Evolutionary conservation across 306 rosid species (phyloP).

Genomic region (Cajanus cajan): DNA sequence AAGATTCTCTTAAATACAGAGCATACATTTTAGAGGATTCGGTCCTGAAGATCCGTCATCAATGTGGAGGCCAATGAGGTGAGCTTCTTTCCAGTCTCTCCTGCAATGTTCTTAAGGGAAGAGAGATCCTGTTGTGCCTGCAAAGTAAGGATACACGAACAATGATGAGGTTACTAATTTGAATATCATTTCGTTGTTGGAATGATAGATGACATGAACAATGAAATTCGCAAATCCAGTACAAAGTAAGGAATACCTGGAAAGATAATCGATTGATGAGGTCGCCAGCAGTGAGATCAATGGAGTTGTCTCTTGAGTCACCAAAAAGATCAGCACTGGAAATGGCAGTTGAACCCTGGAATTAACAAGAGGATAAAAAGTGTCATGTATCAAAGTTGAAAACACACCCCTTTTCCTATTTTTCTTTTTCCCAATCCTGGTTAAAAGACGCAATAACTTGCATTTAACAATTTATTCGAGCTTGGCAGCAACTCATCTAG

Average conservation of each 20-base stretch:
- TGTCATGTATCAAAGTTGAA: slow-evolving; percentile 9
- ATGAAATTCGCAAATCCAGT: background rate
- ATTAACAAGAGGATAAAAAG: slow-evolving; percentile 10
- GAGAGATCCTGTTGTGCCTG: slow-evolving; percentile 97
- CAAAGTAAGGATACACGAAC: no score
- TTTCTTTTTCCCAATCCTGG: background rate
- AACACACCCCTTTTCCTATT: background rate
- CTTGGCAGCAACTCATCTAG: background rate
- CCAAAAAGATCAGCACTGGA: slow-evolving; percentile 97
- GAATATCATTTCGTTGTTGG: background rate
- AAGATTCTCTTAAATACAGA: slow-evolving; percentile 27
- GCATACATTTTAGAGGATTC: slow-evolving; percentile 71
- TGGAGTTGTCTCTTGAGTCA: slow-evolving; percentile 42
- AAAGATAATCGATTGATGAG: slow-evolving; percentile 77
- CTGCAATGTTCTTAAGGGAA: slow-evolving; percentile 84
- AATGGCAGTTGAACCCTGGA: slow-evolving; percentile 77
- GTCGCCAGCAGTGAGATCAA: slow-evolving; percentile 70
- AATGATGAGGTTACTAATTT: background rate
- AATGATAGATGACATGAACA: background rate
- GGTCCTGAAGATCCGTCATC: slow-evolving; percentile 90
- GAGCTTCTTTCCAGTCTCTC: slow-evolving; percentile 97
- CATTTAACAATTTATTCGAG: background rate
- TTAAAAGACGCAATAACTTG: background rate
- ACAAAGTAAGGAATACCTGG: slow-evolving; percentile 54
- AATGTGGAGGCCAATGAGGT: slow-evolving; percentile 79